Evolutionary conservation across 768 basidiomycete genomes (phyloP).

Genomic region (Rhizopogon vulgaris): DNA sequence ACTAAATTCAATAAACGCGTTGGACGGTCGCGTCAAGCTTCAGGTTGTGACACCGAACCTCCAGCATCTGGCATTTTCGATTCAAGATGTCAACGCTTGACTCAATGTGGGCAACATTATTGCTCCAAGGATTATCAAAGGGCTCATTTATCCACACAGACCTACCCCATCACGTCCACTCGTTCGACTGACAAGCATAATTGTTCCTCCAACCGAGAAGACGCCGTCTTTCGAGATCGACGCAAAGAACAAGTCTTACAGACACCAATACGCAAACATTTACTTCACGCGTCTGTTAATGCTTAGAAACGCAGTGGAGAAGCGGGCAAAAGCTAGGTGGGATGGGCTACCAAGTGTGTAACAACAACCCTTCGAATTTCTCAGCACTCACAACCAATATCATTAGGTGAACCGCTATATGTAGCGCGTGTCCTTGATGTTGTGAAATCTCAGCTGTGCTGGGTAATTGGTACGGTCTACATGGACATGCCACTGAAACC

Average conservation of each 20-base stretch:
- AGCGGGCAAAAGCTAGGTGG: slow-evolving; percentile 49
- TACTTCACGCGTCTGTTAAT: slow-evolving; percentile 57
- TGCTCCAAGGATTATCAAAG: background rate
- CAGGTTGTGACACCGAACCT: too few relatives aligned
- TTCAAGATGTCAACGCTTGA: background rate
- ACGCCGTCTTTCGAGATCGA: slow-evolving; percentile 39
- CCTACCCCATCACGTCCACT: slow-evolving; percentile 15
- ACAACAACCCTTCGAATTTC: background rate
- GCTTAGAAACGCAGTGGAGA: slow-evolving; percentile 41
- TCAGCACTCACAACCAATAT: background rate
- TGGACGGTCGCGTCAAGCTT: background rate
- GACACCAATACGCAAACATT: slow-evolving; percentile 67
- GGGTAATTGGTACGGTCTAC: slow-evolving; percentile 91
- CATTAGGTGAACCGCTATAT: slow-evolving; percentile 57
- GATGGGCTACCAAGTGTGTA: slow-evolving; percentile 34
- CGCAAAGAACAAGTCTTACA: slow-evolving; percentile 45
- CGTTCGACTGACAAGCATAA: slow-evolving; percentile 22
- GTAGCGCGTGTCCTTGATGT: slow-evolving; percentile 87
- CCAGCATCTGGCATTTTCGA: too few relatives aligned
- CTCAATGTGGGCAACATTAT: slow-evolving; percentile 4
- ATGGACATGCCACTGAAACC: slow-evolving; percentile 99
- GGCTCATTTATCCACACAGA: slow-evolving; percentile 11
- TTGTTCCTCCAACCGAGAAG: slow-evolving; percentile 21
- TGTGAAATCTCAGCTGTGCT: slow-evolving; percentile 77
- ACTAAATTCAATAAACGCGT: slow-evolving; percentile 7